A percentile compares a stretch with the other conserved stretches of the same genome.
Conservation (phyloP, 2,329 filamentous ascomycete species). For the Sordariomycetes sp. region DNA sequence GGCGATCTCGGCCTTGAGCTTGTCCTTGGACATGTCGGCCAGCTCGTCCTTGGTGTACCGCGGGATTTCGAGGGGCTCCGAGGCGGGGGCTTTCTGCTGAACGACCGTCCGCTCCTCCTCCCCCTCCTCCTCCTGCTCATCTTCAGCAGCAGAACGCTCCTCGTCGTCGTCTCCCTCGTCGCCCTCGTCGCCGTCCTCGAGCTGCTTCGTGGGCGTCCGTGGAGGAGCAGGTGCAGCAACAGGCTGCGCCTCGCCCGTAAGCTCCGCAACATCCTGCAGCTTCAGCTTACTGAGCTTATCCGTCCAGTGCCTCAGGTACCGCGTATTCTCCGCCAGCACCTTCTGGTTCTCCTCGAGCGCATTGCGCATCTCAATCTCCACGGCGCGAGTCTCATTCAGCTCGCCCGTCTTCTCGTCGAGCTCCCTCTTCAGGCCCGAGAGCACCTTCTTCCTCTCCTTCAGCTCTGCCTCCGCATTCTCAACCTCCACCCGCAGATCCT, state of each 20-base stretch:
- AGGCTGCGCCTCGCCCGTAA: conserved; percentile 26
- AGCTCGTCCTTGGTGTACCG: conserved; percentile 64
- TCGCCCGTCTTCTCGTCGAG: conserved; percentile 77
- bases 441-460: conserved; percentile 64
- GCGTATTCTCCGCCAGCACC: conserved; percentile 72
- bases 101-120: conserved; percentile 11
- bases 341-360: conserved; percentile 96
- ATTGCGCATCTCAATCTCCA: conserved; percentile 97
- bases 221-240: conserved; percentile 6
- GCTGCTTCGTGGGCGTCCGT: conserved; percentile 10
- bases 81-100: conserved; percentile 6
- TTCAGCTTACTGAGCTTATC: conserved; percentile 78
- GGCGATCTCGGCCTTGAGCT: conserved; percentile 48
- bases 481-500: conserved; percentile 57
- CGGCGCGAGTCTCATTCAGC: conserved; percentile 75
- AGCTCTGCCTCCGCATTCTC: conserved; percentile 75
- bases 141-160: neutral
- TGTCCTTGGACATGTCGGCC: conserved; percentile 49
- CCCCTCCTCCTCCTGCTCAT: conserved; percentile 11
- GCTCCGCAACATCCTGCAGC: conserved; percentile 68
- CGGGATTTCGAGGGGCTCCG: conserved; percentile 49
- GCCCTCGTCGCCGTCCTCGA: conserved; percentile 12
- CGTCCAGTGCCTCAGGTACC: conserved; percentile 71
- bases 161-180: conserved; percentile 5
- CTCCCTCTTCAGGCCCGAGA: conserved; percentile 67